Evolutionary conservation across 257 asterid species (phyloP).

Genomic region (Solanum pinnatisectum): DNA sequence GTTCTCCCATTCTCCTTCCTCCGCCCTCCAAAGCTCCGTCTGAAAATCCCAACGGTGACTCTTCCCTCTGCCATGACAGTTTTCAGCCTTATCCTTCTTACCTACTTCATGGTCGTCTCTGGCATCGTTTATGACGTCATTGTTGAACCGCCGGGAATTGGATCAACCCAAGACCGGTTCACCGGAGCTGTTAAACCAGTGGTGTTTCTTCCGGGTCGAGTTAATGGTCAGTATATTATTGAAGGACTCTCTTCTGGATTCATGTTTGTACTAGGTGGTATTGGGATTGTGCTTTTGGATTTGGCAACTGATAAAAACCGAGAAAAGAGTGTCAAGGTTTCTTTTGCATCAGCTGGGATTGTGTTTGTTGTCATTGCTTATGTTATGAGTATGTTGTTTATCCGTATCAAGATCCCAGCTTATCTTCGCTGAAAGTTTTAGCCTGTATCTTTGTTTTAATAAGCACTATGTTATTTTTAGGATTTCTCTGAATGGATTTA

Average conservation of each 20-base stretch:
- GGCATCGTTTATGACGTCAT: conserved; percentile 93
- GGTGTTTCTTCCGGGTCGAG: conserved; percentile 82
- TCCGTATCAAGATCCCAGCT: conserved; percentile 87
- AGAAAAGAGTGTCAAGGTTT: conserved; percentile 74
- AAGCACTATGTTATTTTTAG: neutral
- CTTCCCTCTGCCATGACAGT: conserved; percentile 97
- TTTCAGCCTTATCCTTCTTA: conserved; percentile 67
- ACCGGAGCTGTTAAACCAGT: conserved; percentile 84
- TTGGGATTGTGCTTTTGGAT: conserved; percentile 81
- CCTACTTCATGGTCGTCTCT: conserved; percentile 95
- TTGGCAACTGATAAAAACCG: conserved; percentile 73
- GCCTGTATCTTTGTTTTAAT: neutral
- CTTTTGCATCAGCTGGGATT: conserved; percentile 69
- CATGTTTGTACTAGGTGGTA: conserved; percentile 90
- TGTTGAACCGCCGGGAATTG: conserved; percentile 95
- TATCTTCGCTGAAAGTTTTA: conserved; percentile 51
- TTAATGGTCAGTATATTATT: conserved; percentile 89
- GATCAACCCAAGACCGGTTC: conserved; percentile 73
- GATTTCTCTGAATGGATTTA: neutral
- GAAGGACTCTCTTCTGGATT: conserved; percentile 90
- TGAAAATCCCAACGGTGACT: conserved; percentile 64
- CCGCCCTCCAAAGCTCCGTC: conserved; percentile 91
- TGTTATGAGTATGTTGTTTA: conserved; percentile 86
- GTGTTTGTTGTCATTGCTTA: conserved; percentile 64
- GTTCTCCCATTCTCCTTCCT: conserved; percentile 65